These are phyloP conservation scores for Triglochin maritima DNA, from an alignment of 106 monocot species.

Conservation along the genomic window DNA sequence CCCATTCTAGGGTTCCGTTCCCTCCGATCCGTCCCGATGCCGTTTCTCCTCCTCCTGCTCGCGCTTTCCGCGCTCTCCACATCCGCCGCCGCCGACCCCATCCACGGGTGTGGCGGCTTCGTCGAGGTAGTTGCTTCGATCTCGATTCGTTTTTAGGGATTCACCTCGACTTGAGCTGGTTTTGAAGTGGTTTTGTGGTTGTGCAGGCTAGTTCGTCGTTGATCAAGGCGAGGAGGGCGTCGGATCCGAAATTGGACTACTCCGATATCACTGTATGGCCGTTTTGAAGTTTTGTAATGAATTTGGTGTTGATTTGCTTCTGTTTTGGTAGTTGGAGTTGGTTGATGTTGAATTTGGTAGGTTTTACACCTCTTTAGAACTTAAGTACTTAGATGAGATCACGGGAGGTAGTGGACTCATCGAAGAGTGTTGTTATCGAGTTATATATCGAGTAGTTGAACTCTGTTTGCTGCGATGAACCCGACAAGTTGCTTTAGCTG, in stretches of 20 bases:
- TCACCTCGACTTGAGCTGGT: background rate
- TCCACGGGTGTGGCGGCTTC: slow-evolving; percentile 93
- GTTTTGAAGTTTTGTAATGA: background rate
- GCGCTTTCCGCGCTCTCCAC: background rate
- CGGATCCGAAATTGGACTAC: slow-evolving; percentile 70
- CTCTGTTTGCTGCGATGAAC: too few relatives aligned
- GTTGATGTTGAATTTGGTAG: background rate
- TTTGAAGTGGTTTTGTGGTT: background rate
- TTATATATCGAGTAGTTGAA: background rate
- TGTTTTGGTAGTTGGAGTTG: background rate
- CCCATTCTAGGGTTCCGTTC: too few relatives aligned
- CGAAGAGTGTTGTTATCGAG: background rate
- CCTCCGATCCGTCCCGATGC: too few relatives aligned
- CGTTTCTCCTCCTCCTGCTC: slow-evolving; percentile 7
- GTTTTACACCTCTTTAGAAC: background rate
- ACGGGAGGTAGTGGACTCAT: too few relatives aligned
- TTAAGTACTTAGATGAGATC: background rate
- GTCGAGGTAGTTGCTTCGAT: slow-evolving; percentile 41
- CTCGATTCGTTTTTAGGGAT: background rate
- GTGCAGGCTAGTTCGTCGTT: slow-evolving; percentile 46
- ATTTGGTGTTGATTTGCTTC: background rate
- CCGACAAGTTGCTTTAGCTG: too few relatives aligned
- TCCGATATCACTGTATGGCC: slow-evolving; percentile 66
- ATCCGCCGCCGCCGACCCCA: slow-evolving; percentile 41
- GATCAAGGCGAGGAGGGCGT: slow-evolving; percentile 53